phyloP scores from a whole-genome alignment of 148 eudicot species.

The Rhododendron vialii region DNA sequence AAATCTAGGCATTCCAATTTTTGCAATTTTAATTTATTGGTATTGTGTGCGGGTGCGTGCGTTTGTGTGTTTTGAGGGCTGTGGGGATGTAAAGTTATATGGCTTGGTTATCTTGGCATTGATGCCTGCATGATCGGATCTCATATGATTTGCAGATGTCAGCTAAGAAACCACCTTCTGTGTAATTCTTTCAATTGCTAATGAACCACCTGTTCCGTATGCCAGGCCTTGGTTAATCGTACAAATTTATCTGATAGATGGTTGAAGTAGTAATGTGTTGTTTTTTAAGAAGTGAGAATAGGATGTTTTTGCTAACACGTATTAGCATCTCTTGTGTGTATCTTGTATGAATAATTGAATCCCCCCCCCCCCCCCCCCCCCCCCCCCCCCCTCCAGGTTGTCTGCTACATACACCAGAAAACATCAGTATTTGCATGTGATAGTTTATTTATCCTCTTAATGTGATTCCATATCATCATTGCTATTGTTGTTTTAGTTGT shows the following conservation, averaged over 20 bases:
- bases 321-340: background rate
- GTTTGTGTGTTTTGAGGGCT: background rate
- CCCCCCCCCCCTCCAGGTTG: background rate
- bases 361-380: background rate
- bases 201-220: background rate
- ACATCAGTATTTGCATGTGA: background rate
- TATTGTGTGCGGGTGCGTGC: background rate
- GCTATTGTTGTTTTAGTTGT: constrained; percentile 1
- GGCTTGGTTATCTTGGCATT: background rate
- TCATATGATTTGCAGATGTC: background rate
- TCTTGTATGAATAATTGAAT: background rate
- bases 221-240: background rate
- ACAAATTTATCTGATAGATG: background rate
- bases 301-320: background rate
- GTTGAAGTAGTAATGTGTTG: background rate
- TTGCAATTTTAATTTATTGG: background rate
- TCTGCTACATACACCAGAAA: background rate
- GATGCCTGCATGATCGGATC: background rate
- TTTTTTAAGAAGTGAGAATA: background rate
- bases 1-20: background rate
- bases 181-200: background rate
- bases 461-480: background rate
- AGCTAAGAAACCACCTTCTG: background rate
- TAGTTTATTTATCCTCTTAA: background rate
- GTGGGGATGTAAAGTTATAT: background rate